Evolutionary conservation across 805 yeast genomes (phyloP).

Genomic region (Wickerhamiella allomyrinae): DNA sequence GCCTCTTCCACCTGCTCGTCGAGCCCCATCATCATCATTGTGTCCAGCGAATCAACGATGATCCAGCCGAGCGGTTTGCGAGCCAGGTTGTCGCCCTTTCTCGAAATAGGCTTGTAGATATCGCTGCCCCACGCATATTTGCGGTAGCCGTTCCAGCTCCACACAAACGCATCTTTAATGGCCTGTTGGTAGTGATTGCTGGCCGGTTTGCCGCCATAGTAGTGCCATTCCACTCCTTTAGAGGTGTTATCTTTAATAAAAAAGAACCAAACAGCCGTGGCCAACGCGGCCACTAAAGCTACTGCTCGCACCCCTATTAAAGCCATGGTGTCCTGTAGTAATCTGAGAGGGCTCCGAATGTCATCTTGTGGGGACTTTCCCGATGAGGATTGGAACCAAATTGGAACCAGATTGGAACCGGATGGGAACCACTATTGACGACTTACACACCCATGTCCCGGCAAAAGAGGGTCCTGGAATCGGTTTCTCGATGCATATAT

Average conservation of each 20-base stretch:
- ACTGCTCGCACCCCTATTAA: no score
- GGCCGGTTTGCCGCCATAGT: neutral
- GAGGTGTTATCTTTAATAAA: neutral
- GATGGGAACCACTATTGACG: no score
- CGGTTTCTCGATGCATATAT: no score
- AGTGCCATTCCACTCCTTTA: neutral
- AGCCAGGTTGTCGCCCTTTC: slow-evolving; percentile 10
- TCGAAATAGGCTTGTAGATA: slow-evolving; percentile 12
- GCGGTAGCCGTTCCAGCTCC: slow-evolving; percentile 34
- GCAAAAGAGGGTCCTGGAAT: no score
- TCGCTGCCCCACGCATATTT: slow-evolving; percentile 33
- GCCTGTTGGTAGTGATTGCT: slow-evolving; percentile 11
- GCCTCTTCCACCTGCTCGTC: slow-evolving; percentile 29
- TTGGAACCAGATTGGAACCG: no score
- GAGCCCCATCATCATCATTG: slow-evolving; percentile 34
- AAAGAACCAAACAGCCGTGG: neutral
- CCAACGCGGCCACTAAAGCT: neutral
- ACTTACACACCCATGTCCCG: no score
- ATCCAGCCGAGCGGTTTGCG: slow-evolving; percentile 32
- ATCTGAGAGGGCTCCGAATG: no score
- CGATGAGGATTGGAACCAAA: no score
- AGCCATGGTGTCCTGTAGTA: no score
- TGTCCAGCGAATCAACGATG: slow-evolving; percentile 39
- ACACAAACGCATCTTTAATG: slow-evolving; percentile 27
- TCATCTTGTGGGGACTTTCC: no score